Evolutionary conservation across 2,329 filamentous ascomycete genomes (phyloP).

Genomic region (Chaetomium olivaceum): DNA sequence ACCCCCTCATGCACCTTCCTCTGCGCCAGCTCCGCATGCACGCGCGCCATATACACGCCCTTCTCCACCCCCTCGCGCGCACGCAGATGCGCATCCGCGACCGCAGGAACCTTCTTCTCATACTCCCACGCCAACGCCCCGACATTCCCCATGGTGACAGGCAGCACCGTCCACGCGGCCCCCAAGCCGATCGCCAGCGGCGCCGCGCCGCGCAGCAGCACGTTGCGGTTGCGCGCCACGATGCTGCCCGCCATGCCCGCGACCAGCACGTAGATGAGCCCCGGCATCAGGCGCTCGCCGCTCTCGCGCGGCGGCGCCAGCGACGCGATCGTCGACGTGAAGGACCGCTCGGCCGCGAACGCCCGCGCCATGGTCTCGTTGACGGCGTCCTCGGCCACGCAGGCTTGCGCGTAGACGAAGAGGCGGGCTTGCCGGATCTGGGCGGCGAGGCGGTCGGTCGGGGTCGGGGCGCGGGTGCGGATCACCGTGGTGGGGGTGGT

Average conservation of each 20-base stretch:
- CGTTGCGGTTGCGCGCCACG: conserved; percentile 80
- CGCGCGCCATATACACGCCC: conserved; percentile 71
- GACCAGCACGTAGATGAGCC: conserved; percentile 87
- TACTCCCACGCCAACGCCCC: conserved; percentile 86
- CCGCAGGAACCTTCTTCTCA: conserved; percentile 81
- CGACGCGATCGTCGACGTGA: conserved; percentile 85
- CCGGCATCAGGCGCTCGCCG: conserved; percentile 86
- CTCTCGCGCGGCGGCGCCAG: conserved; percentile 83
- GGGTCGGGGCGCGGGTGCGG: conserved; percentile 58
- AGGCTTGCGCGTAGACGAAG: conserved; percentile 74
- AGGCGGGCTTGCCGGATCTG: conserved; percentile 80
- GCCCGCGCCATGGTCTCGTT: conserved; percentile 79
- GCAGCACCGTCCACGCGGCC: conserved; percentile 81
- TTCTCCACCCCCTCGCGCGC: conserved; percentile 68
- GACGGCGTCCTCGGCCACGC: conserved; percentile 75
- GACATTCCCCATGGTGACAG: conserved; percentile 87
- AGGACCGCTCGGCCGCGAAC: conserved; percentile 82
- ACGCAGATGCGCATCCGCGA: conserved; percentile 78
- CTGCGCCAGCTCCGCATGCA: conserved; percentile 70
- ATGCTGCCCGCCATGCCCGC: conserved; percentile 95
- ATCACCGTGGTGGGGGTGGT: conserved; percentile 35
- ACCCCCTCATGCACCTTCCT: conserved; percentile 81
- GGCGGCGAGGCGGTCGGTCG: conserved; percentile 83
- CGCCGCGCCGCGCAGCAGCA: conserved; percentile 74
- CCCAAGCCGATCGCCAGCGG: conserved; percentile 79